phyloP scores from a whole-genome alignment of 208 protist species.

The Angomonas ambiguus region DNA sequence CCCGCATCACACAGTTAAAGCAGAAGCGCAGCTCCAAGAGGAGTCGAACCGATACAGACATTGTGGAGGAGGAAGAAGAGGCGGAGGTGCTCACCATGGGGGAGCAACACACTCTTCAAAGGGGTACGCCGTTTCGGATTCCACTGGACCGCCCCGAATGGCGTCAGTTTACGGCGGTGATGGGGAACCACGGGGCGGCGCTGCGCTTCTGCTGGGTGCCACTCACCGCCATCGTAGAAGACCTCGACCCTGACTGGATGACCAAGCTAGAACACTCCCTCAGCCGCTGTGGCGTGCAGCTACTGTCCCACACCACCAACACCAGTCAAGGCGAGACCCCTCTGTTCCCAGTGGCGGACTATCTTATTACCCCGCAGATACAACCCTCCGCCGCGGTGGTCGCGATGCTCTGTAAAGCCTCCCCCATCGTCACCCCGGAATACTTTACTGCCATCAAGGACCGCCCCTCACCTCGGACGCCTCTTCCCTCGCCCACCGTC shows the following conservation, averaged over 20 bases:
- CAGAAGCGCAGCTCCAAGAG: too few relatives aligned
- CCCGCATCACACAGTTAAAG: not conserved
- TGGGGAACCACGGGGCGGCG: constrained; percentile 48
- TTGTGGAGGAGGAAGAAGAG: not conserved
- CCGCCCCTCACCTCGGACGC: constrained; percentile 33
- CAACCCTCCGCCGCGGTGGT: constrained; percentile 41
- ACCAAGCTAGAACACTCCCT: constrained; percentile 44
- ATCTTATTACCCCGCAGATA: constrained; percentile 19
- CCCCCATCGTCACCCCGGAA: constrained; percentile 50
- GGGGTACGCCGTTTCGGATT: constrained; percentile 26
- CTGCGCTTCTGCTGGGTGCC: constrained; percentile 52
- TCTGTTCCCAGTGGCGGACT: constrained; percentile 16
- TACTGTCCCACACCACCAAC: constrained; percentile 10
- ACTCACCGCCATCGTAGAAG: constrained; percentile 41
- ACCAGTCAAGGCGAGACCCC: not conserved
- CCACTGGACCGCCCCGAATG: constrained; percentile 32
- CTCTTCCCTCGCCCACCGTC: constrained; percentile 29
- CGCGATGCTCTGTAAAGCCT: constrained; percentile 48
- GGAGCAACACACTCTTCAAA: constrained; percentile 17
- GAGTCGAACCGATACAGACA: not conserved
- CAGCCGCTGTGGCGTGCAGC: constrained; percentile 40
- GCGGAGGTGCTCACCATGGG: not conserved
- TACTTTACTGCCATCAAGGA: constrained; percentile 49
- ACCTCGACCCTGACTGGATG: constrained; percentile 29
- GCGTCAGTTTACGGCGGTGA: constrained; percentile 31